Percentiles rank a stretch among this genome's conserved stretches.
These are phyloP conservation scores for Phialophora verrucosa DNA, from an alignment of 2,329 filamentous ascomycete genomes.

Conservation along the genomic window DNA sequence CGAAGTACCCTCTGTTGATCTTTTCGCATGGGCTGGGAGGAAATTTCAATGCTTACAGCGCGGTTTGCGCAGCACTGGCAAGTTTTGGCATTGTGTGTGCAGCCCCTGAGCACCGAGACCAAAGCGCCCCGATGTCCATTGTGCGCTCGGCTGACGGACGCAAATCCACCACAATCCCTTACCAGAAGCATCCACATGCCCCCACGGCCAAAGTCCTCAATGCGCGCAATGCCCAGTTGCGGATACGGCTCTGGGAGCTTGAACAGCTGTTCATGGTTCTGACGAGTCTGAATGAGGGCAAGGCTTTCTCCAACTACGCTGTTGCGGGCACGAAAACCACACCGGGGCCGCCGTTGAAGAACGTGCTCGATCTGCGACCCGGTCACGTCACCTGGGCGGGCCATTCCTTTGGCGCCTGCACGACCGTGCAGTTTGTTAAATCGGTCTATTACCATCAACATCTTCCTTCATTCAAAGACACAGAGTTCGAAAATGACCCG, in stretches of 20 bases:
- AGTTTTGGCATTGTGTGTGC: constrained; percentile 81
- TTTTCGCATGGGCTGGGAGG: constrained; percentile 88
- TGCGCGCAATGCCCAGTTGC: constrained; percentile 72
- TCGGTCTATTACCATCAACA: constrained; percentile 66
- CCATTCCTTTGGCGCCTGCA: constrained; percentile 81
- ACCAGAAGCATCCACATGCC: constrained; percentile 61
- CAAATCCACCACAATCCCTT: constrained; percentile 50
- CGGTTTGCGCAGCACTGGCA: constrained; percentile 76
- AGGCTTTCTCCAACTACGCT: constrained; percentile 51
- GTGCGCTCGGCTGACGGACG: constrained; percentile 59
- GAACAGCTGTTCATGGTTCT: constrained; percentile 72
- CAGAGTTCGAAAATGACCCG: constrained; percentile 31
- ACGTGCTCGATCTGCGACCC: constrained; percentile 70
- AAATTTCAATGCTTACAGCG: constrained; percentile 82
- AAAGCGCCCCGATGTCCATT: constrained; percentile 75
- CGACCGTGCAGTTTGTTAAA: constrained; percentile 77
- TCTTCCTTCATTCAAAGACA: constrained; percentile 42
- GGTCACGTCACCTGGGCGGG: constrained; percentile 77
- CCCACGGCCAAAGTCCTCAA: constrained; percentile 69
- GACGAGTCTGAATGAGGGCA: constrained; percentile 66
- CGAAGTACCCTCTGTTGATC: constrained; percentile 78
- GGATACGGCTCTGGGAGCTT: constrained; percentile 79
- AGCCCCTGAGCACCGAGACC: constrained; percentile 82
- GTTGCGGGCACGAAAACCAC: constrained; percentile 12
- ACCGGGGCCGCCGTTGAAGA: constrained; percentile 54